Base-by-base conservation (phyloP, 257 asterid species). In the Ajuga chamaepitys region DNA sequence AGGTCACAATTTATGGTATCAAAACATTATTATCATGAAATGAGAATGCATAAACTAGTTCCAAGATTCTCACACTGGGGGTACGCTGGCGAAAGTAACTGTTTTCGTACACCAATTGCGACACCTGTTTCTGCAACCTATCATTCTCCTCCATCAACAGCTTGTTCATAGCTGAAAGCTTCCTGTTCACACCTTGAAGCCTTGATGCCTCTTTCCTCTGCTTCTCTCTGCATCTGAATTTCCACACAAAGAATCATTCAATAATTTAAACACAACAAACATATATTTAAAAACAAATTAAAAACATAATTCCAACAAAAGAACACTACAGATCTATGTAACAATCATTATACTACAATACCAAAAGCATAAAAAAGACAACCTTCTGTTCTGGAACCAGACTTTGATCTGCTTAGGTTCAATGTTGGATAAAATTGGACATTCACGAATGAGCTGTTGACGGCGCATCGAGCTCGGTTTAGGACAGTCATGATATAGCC, bases 381-480 rank as follows among this genome's bases (percentile, higher is more conserved):
- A 89, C 97, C 97, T 85, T 75, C 97, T 83, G 77, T 89, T 89
- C 77, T 89, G 97, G 66, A 89, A 89, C 97, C 97, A 89, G 34
- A 89, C 97, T 85, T 89, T 89, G 89, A 89, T 89, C 77, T 89
- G 97, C 70, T 85, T 89, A 37, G 95, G 91, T 64, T 89, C 97
- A 64, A 89, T 89, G 77, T 86, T 64, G 61, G 86, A 86, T 53
- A 89, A 84, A 65, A 89, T 89, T 7, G 94, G 95, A 58, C 94
- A 85, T 46, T 89, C 97, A 5, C 97, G 85, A 64, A 89, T 89
- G 28, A 89, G 86, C 76, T 89, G 97, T 80, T 89, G 97, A 14
- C 97, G 85, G 58, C 97, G 94, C 61, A 86, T 76, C 6, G 97
- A 89, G 74, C 88, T 86, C 18, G 97, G 97, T 70, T 89, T 89